phyloP scores from a whole-genome alignment of 225 moss, liverwort and hornwort genomes.

The Thuidium tamariscinum region DNA sequence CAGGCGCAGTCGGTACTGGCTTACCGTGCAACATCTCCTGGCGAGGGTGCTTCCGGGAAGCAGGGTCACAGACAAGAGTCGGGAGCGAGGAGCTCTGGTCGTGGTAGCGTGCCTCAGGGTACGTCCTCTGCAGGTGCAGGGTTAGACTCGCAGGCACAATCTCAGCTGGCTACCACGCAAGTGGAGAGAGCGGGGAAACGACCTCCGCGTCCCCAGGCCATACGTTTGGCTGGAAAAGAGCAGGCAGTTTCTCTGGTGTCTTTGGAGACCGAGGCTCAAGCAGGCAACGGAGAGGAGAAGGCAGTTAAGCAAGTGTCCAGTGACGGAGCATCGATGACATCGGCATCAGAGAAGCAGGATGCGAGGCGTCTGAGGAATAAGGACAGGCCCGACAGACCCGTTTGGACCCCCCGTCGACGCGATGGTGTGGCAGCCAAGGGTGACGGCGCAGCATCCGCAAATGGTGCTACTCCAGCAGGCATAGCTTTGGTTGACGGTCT shows the following conservation, averaged over 20 bases:
- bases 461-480: constrained; percentile 12
- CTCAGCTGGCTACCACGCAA: constrained; percentile 31
- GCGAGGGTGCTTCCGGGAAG: constrained; percentile 35
- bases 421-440: constrained; percentile 30
- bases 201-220: constrained; percentile 88
- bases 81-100: constrained; percentile 32
- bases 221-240: constrained; percentile 74
- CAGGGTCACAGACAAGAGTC: constrained; percentile 50
- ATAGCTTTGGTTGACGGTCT: not conserved
- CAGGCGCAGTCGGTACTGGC: constrained; percentile 27
- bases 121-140: constrained; percentile 14
- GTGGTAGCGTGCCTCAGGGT: constrained; percentile 29
- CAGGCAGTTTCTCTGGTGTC: constrained; percentile 36
- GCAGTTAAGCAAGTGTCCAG: constrained; percentile 20
- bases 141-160: constrained; percentile 24
- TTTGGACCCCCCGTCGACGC: constrained; percentile 98
- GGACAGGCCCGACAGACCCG: constrained; percentile 94
- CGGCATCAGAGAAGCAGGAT: constrained; percentile 69
- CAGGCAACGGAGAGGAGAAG: constrained; percentile 49
- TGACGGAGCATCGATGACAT: constrained; percentile 34
- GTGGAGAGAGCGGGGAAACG: constrained; percentile 78
- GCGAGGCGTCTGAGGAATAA: constrained; percentile 92
- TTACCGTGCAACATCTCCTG: constrained; percentile 29
- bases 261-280: constrained; percentile 44
- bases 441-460: constrained; percentile 22